Evolutionary conservation across 768 basidiomycete genomes (phyloP).

Genomic region (Dentipellis sp.): DNA sequence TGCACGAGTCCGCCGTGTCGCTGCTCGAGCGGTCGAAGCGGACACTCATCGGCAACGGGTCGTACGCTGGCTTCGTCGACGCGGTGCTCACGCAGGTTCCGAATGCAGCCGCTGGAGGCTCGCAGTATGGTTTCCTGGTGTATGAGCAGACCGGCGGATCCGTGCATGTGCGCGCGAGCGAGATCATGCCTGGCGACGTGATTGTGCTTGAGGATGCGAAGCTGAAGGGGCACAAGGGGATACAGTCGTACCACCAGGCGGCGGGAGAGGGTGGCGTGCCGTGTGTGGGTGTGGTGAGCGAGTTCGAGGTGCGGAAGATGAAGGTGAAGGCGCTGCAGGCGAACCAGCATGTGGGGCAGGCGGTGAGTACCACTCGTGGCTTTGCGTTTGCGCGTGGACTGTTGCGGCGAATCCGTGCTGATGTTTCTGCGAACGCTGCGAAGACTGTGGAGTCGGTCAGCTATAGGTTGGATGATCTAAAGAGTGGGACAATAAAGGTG

Average conservation of each 20-base stretch:
- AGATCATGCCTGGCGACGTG: slow-evolving; percentile 83
- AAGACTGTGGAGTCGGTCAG: slow-evolving; percentile 69
- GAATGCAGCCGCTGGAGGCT: slow-evolving; percentile 34
- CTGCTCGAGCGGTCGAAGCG: slow-evolving; percentile 73
- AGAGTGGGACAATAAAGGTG: slow-evolving; percentile 78
- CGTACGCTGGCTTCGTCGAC: slow-evolving; percentile 68
- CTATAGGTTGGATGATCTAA: slow-evolving; percentile 83
- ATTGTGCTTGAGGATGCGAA: slow-evolving; percentile 66
- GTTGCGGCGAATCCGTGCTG: slow-evolving; percentile 1
- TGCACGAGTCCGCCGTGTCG: slow-evolving; percentile 59
- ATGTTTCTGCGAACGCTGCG: slow-evolving; percentile 8
- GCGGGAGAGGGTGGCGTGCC: slow-evolving; percentile 42
- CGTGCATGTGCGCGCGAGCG: slow-evolving; percentile 66
- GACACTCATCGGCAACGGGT: slow-evolving; percentile 75
- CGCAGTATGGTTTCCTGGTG: slow-evolving; percentile 62
- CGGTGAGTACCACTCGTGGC: slow-evolving; percentile 36
- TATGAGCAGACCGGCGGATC: slow-evolving; percentile 59
- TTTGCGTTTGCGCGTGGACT: background rate
- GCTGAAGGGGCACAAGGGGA: slow-evolving; percentile 72
- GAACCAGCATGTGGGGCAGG: slow-evolving; percentile 76
- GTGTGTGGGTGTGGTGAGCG: slow-evolving; percentile 66
- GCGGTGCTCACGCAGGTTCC: slow-evolving; percentile 61
- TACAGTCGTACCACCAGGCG: slow-evolving; percentile 61
- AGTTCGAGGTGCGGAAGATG: slow-evolving; percentile 80
- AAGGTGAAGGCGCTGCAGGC: slow-evolving; percentile 84